Conservation (phyloP, 2,329 filamentous ascomycete genomes). For the Thelonectria olida region DNA sequence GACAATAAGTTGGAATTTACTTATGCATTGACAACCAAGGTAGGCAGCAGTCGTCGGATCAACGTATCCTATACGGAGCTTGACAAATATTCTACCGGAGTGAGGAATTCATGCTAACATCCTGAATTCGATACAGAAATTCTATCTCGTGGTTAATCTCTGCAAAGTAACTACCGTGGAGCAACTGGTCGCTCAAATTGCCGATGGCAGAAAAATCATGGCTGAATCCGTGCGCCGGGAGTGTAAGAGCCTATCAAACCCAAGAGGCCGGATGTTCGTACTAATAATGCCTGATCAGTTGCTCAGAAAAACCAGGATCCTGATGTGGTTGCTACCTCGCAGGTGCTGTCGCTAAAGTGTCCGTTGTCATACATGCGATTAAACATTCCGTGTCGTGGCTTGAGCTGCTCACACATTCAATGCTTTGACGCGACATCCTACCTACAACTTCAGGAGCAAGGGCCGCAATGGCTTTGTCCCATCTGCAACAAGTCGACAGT, state of each 20-base stretch:
- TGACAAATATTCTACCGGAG: no score
- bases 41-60: conserved; percentile 53
- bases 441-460: conserved; percentile 93
- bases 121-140: conserved; percentile 63
- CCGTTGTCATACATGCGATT: conserved; percentile 89
- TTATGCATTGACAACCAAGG: conserved; percentile 92
- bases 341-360: conserved; percentile 90
- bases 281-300: conserved; percentile 66
- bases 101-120: conserved; percentile 25
- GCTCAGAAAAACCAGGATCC: conserved; percentile 82
- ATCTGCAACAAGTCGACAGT: conserved; percentile 86
- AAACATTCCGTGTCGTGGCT: conserved; percentile 79
- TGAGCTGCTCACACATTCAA: conserved; percentile 86
- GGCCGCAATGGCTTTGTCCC: conserved; percentile 95
- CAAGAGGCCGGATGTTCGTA: not conserved
- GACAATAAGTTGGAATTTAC: conserved; percentile 84
- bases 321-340: conserved; percentile 89
- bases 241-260: conserved; percentile 64
- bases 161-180: conserved; percentile 78
- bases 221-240: conserved; percentile 86
- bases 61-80: no score
- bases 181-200: conserved; percentile 75
- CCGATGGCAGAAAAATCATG: conserved; percentile 74
- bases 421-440: conserved; percentile 96
- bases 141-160: conserved; percentile 76